Evolutionary conservation across 73 alveolate genomes (phyloP), one percentile per base, ranked within the genome.

Genomic region (Symbiodinium natans): DNA sequence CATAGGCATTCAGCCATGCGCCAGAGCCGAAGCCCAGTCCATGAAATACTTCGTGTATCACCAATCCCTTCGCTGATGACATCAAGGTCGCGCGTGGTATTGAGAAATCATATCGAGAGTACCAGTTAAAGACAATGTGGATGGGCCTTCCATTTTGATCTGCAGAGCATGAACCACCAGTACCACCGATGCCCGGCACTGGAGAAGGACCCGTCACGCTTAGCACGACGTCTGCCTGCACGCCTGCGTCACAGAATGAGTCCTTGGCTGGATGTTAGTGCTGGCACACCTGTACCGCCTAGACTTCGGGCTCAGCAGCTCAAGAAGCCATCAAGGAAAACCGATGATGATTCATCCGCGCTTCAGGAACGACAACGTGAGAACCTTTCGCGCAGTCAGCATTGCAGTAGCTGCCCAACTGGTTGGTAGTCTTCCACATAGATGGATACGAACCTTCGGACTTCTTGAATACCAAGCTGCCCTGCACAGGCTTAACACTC

Each of bases 361-460:
- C 27, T 25, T 11, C 97, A 1, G 97, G 97, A 33, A 90, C 97
- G 40, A 41, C 89, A 11, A 90, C 97, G n/a, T 90, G 88, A 8
- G 97, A 82, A 1, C 97, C 97, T 36, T 90, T 90, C 89, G 56
- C 80, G 75, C 97, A 90, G 56, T 90, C 97, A 10, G 97, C 97
- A 42, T 73, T 85, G 54, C 97, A 90, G 52, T 59, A 90, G 84
- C 52, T 68, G 41, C 97, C 97, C 88, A 68, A 85, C 97, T 90
- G 97, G 19, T 90, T 73, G 82, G 97, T 90, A 39, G 52, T 73
- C 40, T 43, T 36, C 97, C 97, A 90, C 97, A 90, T 90, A 31
- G 97, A 84, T 7, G 97, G 97, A 41, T 31, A 90, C 7, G 97
- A 71, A 54, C 97, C 97, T 90, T 90, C 97, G 39, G 97, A 90